Evolutionary conservation across 352 stramenopile species (phyloP), one percentile per base, ranked within the genome.

Genomic region (Pseudoperonospora humuli): DNA sequence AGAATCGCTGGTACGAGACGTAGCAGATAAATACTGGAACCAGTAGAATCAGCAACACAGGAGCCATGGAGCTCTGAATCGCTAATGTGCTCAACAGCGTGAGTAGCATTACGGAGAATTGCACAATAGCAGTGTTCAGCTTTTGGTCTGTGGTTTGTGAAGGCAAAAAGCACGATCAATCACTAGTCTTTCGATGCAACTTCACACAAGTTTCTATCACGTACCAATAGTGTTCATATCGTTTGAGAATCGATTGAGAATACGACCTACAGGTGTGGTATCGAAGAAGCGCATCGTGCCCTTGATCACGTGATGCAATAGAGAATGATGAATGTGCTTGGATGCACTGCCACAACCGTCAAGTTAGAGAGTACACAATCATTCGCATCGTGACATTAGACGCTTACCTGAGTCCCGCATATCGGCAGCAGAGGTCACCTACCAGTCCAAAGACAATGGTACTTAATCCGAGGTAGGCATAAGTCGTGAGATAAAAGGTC

Each of bases 211-310:
- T n/a, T 4, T 37, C 20, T 39, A n/a, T n/a, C 9, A 11, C 59
- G 4, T 60, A 82, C 69, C 75, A 27, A 86, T 82, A 9, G 61
- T 68, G 40, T 71, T 72, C 47, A 84, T 70, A 39, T 86, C 75
- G 44, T 71, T 75, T 3, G 67, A 81, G 45, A 95, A 89, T 0
- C 86, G 70, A 31, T 84, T 86, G 15, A 93, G 53, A 24, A 95
- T 72, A 3, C 75, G 68, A 3, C 79, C 86, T 5, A 93, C 58
- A 0, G 85, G 84, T 3, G 74, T 93, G 6, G 68, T 77, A 28
- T 86, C 70, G 43, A 95, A 96, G 57, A 93, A 96, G 20, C 70
- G 61, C 79, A 95, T 87, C 11, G 80, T 87, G 3, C 75, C 82
- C 20, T 67, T 67, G 14, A 90, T 66, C 3, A 95, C 45, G 25